Percentiles rank a stretch among this genome's conserved stretches.
These are phyloP conservation scores for Populus nigra DNA, from an alignment of 345 rosid species.

Conservation along the genomic window DNA sequence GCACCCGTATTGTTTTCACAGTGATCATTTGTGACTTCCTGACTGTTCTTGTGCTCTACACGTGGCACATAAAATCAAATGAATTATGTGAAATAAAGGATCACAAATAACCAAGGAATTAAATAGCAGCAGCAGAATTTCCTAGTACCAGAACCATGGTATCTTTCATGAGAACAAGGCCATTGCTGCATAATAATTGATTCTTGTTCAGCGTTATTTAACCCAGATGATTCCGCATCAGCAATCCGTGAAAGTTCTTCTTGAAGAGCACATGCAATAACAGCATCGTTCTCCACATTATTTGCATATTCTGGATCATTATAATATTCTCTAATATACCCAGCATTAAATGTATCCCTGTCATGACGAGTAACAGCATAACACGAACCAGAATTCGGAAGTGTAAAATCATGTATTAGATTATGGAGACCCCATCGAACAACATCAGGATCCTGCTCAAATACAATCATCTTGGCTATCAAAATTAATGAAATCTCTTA, in stretches of 20 bases:
- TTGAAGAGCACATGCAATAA: constrained; percentile 68
- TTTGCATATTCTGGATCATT: constrained; percentile 28
- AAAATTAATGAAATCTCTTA: not conserved
- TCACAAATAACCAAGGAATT: constrained; percentile 1
- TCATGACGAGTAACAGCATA: constrained; percentile 50
- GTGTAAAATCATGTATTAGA: constrained; percentile 51
- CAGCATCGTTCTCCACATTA: constrained; percentile 64
- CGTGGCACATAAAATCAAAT: not conserved
- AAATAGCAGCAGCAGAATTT: constrained; percentile 13
- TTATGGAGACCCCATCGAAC: constrained; percentile 76
- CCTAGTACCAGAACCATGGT: constrained; percentile 22
- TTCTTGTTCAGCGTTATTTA: constrained; percentile 24
- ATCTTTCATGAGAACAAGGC: constrained; percentile 36
- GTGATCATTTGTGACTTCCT: constrained; percentile 10
- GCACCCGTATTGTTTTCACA: not conserved
- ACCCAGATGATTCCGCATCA: constrained; percentile 51
- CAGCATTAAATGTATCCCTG: constrained; percentile 42
- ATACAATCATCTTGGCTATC: constrained; percentile 30
- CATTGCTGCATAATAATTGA: constrained; percentile 69
- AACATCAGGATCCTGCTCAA: constrained; percentile 65
- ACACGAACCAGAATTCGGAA: constrained; percentile 51
- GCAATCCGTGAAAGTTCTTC: constrained; percentile 69
- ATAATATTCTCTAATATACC: constrained; percentile 56
- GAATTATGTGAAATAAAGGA: constrained; percentile 5
- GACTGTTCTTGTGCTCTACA: constrained; percentile 35